These are phyloP conservation scores for Brassica incana DNA, from an alignment of 345 rosid species.

Conservation along the genomic window DNA sequence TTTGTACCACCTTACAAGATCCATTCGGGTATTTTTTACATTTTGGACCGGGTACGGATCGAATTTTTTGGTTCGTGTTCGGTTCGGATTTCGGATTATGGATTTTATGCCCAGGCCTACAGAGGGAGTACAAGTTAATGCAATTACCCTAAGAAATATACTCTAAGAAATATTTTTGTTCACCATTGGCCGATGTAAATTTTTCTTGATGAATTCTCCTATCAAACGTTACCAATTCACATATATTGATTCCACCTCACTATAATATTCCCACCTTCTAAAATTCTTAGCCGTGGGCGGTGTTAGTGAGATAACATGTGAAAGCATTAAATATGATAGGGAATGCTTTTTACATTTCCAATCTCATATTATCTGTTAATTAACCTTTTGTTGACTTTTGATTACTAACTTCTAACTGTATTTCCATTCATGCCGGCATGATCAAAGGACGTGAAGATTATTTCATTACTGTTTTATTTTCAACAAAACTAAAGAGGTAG, in stretches of 20 bases:
- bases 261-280: neutral
- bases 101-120: too few species aligned
- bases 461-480: neutral
- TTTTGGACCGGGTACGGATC: too few species aligned
- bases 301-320: conserved; percentile 20
- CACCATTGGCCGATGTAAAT: neutral
- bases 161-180: neutral
- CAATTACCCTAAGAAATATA: neutral
- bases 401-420: conserved; percentile 37
- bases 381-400: conserved; percentile 28
- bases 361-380: conserved; percentile 20
- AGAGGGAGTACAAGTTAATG: too few species aligned
- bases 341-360: conserved; percentile 31
- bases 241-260: neutral
- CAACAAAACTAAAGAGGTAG: neutral
- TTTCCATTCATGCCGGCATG: conserved; percentile 40
- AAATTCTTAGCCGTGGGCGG: neutral
- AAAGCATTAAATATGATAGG: conserved; percentile 29
- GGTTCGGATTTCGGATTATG: too few species aligned
- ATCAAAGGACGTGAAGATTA: conserved; percentile 27
- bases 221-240: neutral
- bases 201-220: neutral
- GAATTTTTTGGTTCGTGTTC: too few species aligned
- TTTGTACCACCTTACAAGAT: too few species aligned
- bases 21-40: too few species aligned